These are phyloP conservation scores for Brassica nigra DNA, from an alignment of 345 rosid species.

Conservation along the genomic window DNA sequence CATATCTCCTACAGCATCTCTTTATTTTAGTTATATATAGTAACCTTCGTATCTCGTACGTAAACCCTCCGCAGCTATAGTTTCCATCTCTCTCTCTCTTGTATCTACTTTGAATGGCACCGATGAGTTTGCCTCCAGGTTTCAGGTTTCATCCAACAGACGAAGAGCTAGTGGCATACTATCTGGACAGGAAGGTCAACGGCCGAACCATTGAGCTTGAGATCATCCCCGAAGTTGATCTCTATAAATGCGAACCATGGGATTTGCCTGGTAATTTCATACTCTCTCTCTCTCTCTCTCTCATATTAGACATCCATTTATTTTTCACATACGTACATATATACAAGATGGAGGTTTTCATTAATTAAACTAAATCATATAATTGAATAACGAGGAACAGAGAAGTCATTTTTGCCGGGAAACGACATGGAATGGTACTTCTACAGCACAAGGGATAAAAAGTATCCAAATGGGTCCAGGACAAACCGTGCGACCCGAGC, in stretches of 20 bases:
- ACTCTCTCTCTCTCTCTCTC: not conserved
- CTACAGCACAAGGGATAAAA: slow-evolving; percentile 73
- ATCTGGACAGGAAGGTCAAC: slow-evolving; percentile 65
- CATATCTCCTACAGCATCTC: slow-evolving; percentile 43
- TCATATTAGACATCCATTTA: not conserved
- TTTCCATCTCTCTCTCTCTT: slow-evolving; percentile 1
- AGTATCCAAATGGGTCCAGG: slow-evolving; percentile 79
- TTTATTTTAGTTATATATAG: slow-evolving; percentile 39
- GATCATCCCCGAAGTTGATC: slow-evolving; percentile 78
- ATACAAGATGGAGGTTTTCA: not conserved
- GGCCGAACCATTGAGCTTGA: slow-evolving; percentile 70
- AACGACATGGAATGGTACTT: slow-evolving; percentile 87
- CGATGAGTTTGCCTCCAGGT: slow-evolving; percentile 82
- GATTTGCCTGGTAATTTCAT: slow-evolving; percentile 65
- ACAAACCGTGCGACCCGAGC: slow-evolving; percentile 72
- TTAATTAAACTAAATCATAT: not conserved
- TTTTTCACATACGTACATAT: not conserved
- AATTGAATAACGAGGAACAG: slow-evolving; percentile 37
- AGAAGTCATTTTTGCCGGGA: slow-evolving; percentile 69
- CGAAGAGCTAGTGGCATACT: slow-evolving; percentile 78
- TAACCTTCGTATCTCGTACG: slow-evolving; percentile 24
- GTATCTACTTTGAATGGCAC: slow-evolving; percentile 46
- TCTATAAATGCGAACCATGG: slow-evolving; percentile 84
- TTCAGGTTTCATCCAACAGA: slow-evolving; percentile 87
- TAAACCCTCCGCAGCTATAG: slow-evolving; percentile 23